These are phyloP conservation scores for Pythium dissimile DNA, from an alignment of 352 stramenopile species.

Conservation along the genomic window DNA sequence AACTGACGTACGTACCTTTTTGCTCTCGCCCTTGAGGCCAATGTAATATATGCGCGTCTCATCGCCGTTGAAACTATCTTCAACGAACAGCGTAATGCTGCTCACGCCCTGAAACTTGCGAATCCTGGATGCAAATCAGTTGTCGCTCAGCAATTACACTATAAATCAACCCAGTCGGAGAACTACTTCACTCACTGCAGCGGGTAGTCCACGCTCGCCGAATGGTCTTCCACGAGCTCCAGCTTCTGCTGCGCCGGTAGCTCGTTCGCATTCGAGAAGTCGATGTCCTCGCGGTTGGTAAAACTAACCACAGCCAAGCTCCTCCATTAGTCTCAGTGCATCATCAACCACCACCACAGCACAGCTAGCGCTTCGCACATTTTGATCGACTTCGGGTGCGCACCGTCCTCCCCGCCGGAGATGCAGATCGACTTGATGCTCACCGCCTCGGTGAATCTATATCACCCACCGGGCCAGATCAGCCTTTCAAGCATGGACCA, in stretches of 20 bases:
- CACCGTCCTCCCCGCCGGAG: constrained; percentile 67
- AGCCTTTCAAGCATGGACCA: not conserved
- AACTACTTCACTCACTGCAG: constrained; percentile 44
- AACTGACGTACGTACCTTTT: constrained; percentile 58
- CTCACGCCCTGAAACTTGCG: constrained; percentile 86
- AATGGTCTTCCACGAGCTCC: constrained; percentile 69
- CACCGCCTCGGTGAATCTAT: constrained; percentile 78
- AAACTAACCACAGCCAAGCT: constrained; percentile 33
- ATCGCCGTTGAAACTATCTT: constrained; percentile 68
- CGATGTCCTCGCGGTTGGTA: constrained; percentile 81
- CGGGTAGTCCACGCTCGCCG: constrained; percentile 68
- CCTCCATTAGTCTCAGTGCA: not conserved
- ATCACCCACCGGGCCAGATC: not conserved
- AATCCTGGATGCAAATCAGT: constrained; percentile 41
- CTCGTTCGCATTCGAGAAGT: constrained; percentile 81
- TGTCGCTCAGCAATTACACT: not conserved
- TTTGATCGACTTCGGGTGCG: constrained; percentile 80
- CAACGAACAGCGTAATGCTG: constrained; percentile 76
- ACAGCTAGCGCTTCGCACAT: constrained; percentile 30
- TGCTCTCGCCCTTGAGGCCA: constrained; percentile 82
- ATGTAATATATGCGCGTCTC: constrained; percentile 85
- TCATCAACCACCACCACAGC: not conserved
- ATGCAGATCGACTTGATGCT: constrained; percentile 89
- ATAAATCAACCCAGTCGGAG: not conserved
- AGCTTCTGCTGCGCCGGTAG: constrained; percentile 71